A percentile compares a stretch with the other conserved stretches of the same genome.
Evolutionary conservation across 768 basidiomycete species (phyloP).

Genomic region (Lactarius psammicola): DNA sequence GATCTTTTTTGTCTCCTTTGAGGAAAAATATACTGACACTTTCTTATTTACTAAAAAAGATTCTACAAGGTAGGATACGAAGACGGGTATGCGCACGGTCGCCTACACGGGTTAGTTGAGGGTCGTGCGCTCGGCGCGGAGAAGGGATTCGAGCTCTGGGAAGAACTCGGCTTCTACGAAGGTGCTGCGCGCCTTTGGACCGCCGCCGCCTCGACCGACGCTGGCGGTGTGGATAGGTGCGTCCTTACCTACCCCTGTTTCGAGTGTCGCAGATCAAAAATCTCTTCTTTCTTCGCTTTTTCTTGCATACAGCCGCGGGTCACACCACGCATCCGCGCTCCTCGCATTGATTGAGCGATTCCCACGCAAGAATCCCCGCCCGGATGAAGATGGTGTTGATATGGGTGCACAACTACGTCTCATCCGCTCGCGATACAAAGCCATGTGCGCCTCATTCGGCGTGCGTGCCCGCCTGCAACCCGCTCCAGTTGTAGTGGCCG

Average conservation of each 20-base stretch:
- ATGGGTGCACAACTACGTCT: slow-evolving; percentile 74
- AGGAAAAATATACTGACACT: background rate
- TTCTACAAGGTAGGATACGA: slow-evolving; percentile 79
- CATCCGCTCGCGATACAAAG: slow-evolving; percentile 85
- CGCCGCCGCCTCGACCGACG: slow-evolving; percentile 43
- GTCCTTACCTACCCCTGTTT: slow-evolving; percentile 31
- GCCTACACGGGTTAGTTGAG: slow-evolving; percentile 87
- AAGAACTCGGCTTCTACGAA: slow-evolving; percentile 92
- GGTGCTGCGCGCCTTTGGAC: slow-evolving; percentile 79
- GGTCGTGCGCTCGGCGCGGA: slow-evolving; percentile 85
- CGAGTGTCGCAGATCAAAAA: slow-evolving; percentile 11
- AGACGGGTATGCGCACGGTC: slow-evolving; percentile 81
- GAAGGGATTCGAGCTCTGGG: slow-evolving; percentile 95
- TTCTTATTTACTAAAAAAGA: slow-evolving; percentile 47
- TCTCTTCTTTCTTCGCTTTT: background rate
- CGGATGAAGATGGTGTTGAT: slow-evolving; percentile 54
- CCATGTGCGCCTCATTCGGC: slow-evolving; percentile 79
- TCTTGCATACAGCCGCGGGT: slow-evolving; percentile 46
- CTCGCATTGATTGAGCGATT: slow-evolving; percentile 72
- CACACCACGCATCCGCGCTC: slow-evolving; percentile 65
- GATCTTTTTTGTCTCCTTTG: slow-evolving; percentile 1
- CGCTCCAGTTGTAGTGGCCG: slow-evolving; percentile 14
- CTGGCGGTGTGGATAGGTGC: slow-evolving; percentile 49
- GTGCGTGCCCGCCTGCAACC: slow-evolving; percentile 50
- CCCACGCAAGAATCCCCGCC: slow-evolving; percentile 72